Evolutionary conservation across 768 basidiomycete species (phyloP), one percentile per base, ranked within the genome.

Genomic region (Serendipita sp.): DNA sequence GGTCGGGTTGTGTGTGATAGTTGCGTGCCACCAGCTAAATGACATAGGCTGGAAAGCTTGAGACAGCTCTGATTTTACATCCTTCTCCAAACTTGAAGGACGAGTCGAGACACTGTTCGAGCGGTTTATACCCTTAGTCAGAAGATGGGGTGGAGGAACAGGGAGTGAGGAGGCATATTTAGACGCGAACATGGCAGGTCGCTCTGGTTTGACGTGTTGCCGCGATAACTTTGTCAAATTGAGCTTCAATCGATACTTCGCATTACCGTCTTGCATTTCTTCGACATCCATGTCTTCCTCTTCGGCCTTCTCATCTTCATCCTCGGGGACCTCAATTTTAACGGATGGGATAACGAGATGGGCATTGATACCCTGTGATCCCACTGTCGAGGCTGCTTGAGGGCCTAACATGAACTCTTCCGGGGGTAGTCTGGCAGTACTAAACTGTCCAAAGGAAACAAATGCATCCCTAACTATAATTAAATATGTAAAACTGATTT

Each of bases 1-100:
- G 23, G 88, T 77, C 2, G 91, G 90, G 71, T 92, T 93, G 34
- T 86, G 83, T 64, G 79, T 80, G 34, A 92, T 72, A n/a, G 79
- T 77, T 2, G 87, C 88, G 29, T 83, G 79, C 90, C 89, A 77
- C 48, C 76, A 80, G 65, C 79, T 80, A 55, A 86, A 71, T 37
- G 87, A 86, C 71, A 91, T 72, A 5, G 67, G 43, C 44, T 66
- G 46, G 64, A 63, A 63, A 66, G 64, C 64, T 66, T 66, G 6
- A 64, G 64, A 43, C 46, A 45, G 36, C 29, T 31, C 60, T 50
- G 48, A 34, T 58, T 64, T 50, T 18, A 18, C 11, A 45, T 18
- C 31, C 34, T 31, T 43, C 23, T 43, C 6, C 10, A 4, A 36
- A 31, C 2, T 15, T 3, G 1, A 11, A 50, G 45, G 18, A 29